Evolutionary conservation across 352 stramenopile species (phyloP), one percentile per base, ranked within the genome.

Genomic region (Pythium grandisporangium): DNA sequence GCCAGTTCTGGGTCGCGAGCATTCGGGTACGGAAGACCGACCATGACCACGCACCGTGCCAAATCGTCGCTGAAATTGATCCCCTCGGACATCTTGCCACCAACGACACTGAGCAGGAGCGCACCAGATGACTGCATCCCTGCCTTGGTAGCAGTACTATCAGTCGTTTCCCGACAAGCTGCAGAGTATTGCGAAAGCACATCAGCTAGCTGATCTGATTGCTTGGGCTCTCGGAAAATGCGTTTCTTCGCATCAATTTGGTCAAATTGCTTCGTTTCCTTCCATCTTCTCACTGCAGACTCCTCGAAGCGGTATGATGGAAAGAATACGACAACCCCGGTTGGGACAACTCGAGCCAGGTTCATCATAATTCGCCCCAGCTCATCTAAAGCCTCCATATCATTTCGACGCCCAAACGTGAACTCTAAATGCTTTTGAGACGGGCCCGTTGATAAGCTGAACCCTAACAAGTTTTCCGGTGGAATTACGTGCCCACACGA

Each of bases 51-150:
- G 53, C 93, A 96, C 6, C 84, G 66, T 20, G 95, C 96, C 43
- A 99, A 78, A 6, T 99, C 95, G 55, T 99, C 91, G 47, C 80
- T 96, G 62, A 99, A 99, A 56, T 99, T 99, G 66, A 99, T 99
- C 21, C 97, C 97, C 78, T 99, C 97, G 3, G 89, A 98, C 75
- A 99, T 97, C 67, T 99, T 99, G 0, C 96, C 97, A 11, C 96
- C 96, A 21, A 99, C 93, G 1, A 99, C 96, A 48, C 89, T 98
- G 14, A 99, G 77, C 2, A 99, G 57, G 33, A 97, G 56, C 0
- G 84, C 91, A 6, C 84, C 86, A 33, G 64, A 51, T 27, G 11
- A 27, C 17, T 22, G 41, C n/a, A 16, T 20, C 29, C 24, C 19
- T 38, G 33, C 33, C 11, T 38, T 16, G n/a, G n/a, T n/a, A n/a